These are phyloP conservation scores for Collybia sp. DNA, from an alignment of 768 basidiomycete species.

Conservation along the genomic window DNA sequence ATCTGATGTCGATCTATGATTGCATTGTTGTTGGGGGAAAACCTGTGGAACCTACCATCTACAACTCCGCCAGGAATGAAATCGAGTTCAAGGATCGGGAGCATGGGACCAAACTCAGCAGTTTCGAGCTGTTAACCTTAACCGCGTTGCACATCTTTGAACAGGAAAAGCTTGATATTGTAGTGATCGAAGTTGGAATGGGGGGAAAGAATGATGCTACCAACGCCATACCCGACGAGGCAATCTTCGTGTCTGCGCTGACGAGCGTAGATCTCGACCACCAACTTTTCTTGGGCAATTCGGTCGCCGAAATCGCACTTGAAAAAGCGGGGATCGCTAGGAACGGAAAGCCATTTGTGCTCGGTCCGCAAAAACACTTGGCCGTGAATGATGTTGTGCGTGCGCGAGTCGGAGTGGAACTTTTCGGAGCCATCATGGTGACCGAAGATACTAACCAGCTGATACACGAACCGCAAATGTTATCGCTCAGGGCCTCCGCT, in stretches of 20 bases:
- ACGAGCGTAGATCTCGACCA: conserved; percentile 92
- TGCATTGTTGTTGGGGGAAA: conserved; percentile 64
- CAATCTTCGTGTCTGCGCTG: conserved; percentile 73
- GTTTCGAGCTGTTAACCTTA: conserved; percentile 84
- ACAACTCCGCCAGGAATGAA: conserved; percentile 34
- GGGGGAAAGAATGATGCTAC: conserved; percentile 93
- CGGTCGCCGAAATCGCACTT: conserved; percentile 64
- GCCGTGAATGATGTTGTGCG: conserved; percentile 43
- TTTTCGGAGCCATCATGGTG: conserved; percentile 34
- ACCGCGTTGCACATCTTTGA: conserved; percentile 80
- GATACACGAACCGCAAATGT: conserved; percentile 25
- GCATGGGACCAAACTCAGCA: conserved; percentile 46
- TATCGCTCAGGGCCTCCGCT: conserved; percentile 24
- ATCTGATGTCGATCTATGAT: conserved; percentile 76
- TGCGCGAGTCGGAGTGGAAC: conserved; percentile 33
- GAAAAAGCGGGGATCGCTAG: conserved; percentile 86
- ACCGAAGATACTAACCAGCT: conserved; percentile 24
- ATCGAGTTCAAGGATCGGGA: conserved; percentile 47
- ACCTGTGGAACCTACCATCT: conserved; percentile 45
- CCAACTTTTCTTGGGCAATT: conserved; percentile 81
- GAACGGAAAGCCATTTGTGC: conserved; percentile 51
- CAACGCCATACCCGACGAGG: conserved; percentile 72
- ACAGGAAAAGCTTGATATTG: conserved; percentile 63
- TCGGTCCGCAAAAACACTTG: conserved; percentile 57
- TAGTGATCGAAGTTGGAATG: conserved; percentile 92